Conservation (phyloP, 1,139 yeast genomes). For the Yarrowia galli region DNA sequence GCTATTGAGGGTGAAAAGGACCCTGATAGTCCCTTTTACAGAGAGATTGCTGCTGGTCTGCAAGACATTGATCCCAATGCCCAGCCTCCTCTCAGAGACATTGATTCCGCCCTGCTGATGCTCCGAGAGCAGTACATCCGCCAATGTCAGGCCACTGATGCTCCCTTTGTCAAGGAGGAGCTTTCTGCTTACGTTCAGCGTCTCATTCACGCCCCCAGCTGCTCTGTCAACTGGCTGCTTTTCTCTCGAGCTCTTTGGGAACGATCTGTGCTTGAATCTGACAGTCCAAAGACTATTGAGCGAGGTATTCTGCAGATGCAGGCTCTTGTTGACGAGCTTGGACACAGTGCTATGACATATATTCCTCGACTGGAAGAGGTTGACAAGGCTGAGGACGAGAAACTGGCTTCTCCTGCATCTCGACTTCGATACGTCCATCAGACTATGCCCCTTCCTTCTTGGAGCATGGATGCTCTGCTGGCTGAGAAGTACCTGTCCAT, state of each 20-base stretch:
- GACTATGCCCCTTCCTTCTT: conserved; percentile 79
- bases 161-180: conserved; percentile 81
- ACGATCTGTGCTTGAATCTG: conserved; percentile 82
- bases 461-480: conserved; percentile 81
- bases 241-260: conserved; percentile 90
- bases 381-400: conserved; percentile 49
- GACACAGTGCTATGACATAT: conserved; percentile 68
- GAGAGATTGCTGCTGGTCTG: conserved; percentile 67
- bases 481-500: conserved; percentile 90
- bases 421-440: conserved; percentile 77
- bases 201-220: conserved; percentile 62
- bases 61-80: conserved; percentile 74
- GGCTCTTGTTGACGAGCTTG: conserved; percentile 87
- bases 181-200: conserved; percentile 75
- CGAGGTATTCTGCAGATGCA: conserved; percentile 95
- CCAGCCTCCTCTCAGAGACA: conserved; percentile 74
- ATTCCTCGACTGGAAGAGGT: conserved; percentile 59
- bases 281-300: conserved; percentile 84
- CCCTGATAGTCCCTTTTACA: conserved; percentile 50
- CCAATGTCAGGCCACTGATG: conserved; percentile 74
- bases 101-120: conserved; percentile 76
- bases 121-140: conserved; percentile 69
- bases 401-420: conserved; percentile 50
- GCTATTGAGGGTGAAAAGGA: conserved; percentile 47
- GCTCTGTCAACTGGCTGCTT: conserved; percentile 73